These are phyloP conservation scores for Oryza meridionalis DNA, from an alignment of 176 grass and related monocot species.

Conservation along the genomic window DNA sequence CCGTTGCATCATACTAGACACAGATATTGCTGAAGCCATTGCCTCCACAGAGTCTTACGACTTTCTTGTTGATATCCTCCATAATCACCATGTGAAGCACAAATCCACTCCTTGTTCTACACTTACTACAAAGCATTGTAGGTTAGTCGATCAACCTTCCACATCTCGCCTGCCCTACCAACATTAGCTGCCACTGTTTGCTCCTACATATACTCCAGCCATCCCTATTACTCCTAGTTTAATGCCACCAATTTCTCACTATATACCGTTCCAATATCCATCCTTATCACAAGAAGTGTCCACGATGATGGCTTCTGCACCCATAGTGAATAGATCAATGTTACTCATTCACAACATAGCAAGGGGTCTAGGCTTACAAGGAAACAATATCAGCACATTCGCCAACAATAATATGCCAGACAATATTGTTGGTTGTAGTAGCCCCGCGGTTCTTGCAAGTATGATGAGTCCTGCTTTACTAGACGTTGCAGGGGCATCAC, in stretches of 20 bases:
- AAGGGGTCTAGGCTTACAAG: background rate
- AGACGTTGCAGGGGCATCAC: background rate
- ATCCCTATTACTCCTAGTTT: background rate
- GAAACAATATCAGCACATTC: background rate
- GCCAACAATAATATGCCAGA: background rate
- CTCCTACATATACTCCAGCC: background rate
- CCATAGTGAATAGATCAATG: background rate
- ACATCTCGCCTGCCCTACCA: background rate
- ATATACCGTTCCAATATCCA: background rate
- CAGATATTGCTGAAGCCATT: background rate
- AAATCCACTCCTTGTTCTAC: background rate
- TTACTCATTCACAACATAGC: background rate
- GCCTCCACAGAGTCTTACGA: background rate
- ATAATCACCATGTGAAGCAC: background rate
- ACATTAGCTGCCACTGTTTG: background rate
- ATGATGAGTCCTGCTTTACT: background rate
- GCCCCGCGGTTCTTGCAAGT: background rate
- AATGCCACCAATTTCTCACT: background rate
- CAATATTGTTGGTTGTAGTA: background rate
- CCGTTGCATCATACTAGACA: constrained; percentile 2
- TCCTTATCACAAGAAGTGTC: background rate
- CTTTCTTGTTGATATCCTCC: constrained; percentile 20
- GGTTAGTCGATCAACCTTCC: background rate
- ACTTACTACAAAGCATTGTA: background rate
- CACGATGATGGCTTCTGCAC: background rate